Evolutionary conservation across 2,329 filamentous ascomycete genomes (phyloP).

Genomic region (Emmonsiellopsis sp.): DNA sequence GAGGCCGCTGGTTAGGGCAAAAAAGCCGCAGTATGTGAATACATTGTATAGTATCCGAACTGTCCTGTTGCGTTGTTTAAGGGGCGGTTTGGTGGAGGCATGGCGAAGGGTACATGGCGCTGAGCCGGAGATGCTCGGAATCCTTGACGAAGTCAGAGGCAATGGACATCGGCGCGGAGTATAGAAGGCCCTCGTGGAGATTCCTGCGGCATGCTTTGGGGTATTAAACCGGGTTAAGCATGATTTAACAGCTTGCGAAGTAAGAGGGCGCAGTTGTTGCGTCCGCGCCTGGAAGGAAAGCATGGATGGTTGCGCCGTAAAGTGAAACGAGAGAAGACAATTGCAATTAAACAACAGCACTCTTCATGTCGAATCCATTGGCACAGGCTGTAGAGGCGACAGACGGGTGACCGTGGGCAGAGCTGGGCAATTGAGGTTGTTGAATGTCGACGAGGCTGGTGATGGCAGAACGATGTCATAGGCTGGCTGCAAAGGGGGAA

Average conservation of each 20-base stretch:
- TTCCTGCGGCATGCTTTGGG: background rate
- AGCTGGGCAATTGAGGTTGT: background rate
- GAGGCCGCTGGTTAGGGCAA: constrained; percentile 59
- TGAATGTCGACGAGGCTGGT: background rate
- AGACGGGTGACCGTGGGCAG: background rate
- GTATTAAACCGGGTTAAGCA: background rate
- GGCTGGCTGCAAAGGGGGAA: too few relatives aligned
- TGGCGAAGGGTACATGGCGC: constrained; percentile 7
- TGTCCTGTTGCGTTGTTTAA: constrained; percentile 15
- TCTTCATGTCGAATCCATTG: background rate
- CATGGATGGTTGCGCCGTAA: background rate
- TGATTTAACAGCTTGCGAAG: background rate
- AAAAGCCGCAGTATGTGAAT: constrained; percentile 64
- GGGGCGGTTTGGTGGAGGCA: constrained; percentile 24
- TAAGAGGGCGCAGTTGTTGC: background rate
- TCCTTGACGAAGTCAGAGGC: constrained; percentile 7
- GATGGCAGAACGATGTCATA: too few relatives aligned
- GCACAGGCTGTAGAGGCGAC: background rate
- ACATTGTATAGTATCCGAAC: constrained; percentile 55
- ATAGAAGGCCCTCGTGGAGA: constrained; percentile 12
- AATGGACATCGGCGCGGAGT: constrained; percentile 13
- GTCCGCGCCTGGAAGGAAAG: background rate
- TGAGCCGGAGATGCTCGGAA: background rate
- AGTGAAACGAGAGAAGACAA: background rate
- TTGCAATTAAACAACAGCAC: background rate